Base-by-base conservation (phyloP, 208 protist species). In the Acanthamoeba triangularis region DNA sequence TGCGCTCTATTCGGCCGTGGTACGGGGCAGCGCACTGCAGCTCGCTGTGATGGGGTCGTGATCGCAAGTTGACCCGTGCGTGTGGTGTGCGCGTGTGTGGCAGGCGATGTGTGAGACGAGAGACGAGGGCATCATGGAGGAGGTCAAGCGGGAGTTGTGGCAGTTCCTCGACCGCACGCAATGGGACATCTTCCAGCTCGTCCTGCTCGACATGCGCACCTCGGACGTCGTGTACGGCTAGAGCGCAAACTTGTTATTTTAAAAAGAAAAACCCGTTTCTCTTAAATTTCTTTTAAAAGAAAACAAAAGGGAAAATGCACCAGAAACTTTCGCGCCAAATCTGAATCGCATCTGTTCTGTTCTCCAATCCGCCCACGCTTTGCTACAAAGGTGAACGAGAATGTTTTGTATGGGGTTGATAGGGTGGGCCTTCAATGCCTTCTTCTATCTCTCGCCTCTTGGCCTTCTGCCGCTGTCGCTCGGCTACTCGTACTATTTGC, bases 381-480 rank as follows among this genome's bases (percentile, higher is more conserved):
- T 28, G 59, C 1, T 1, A 2, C 25, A 28, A n/a, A n/a, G 59
- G 37, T 41, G 37, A 41, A 41, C 1, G 37, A 80, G 16, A 8
- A 80, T 80, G 72, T 80, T 80, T 80, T 78, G 13, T 13, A 0
- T 78, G 0, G 47, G 78, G 1, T 37, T 87, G 20, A 16, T 87
- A 0, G 78, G 78, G 3, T 87, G 78, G 78, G 78, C 78, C 5
- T 87, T 87, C 78, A 93, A 93, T 74, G 87, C 87, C 59, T 14
- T 74, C 52, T 78, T 76, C 41, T 93, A 59, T 16, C n/a, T 69
- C 61, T 74, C 61, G 37, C 90, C 90, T 3, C 52, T 94, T 11
- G 90, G 8, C 2, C n/a, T 94, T 25, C 47, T 94, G 90, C 90
- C 90, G 33, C n/a, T 94, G 0, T 28, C 90, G 8, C 49, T 94